Conservation (phyloP, 2,329 filamentous ascomycete genomes). For the Tolypocladium tropicale region DNA sequence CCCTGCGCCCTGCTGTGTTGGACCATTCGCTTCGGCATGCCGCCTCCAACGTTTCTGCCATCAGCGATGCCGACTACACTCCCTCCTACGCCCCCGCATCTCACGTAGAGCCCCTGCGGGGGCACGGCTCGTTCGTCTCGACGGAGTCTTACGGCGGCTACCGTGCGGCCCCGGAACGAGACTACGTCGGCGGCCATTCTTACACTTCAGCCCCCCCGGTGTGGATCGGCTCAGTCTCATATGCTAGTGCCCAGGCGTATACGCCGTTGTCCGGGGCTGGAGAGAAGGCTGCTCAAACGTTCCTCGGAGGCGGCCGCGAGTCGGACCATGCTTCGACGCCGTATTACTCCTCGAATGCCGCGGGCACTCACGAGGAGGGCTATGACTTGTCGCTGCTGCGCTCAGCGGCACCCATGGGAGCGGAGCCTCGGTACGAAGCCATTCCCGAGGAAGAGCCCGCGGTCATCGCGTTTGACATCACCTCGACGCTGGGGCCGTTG, state of each 20-base stretch:
- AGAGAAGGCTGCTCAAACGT: background rate
- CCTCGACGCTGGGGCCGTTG: constrained; percentile 34
- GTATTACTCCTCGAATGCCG: constrained; percentile 16
- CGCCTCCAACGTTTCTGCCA: constrained; percentile 23
- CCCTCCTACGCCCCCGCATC: constrained; percentile 14
- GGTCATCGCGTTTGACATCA: constrained; percentile 33
- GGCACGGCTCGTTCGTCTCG: constrained; percentile 11
- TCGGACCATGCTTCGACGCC: constrained; percentile 14
- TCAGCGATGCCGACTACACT: constrained; percentile 15
- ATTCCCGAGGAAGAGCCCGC: constrained; percentile 18
- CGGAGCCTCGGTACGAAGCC: constrained; percentile 19
- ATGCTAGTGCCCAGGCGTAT: constrained; percentile 14
- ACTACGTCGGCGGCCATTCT: constrained; percentile 7
- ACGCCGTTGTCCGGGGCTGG: constrained; percentile 12
- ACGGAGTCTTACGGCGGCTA: constrained; percentile 3
- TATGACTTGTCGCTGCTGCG: constrained; percentile 32
- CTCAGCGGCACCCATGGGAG: constrained; percentile 29
- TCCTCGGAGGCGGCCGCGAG: constrained; percentile 14
- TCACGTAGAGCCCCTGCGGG: constrained; percentile 14
- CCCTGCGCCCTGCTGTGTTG: constrained; percentile 8
- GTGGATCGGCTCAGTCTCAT: constrained; percentile 19
- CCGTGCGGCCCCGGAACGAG: constrained; percentile 7
- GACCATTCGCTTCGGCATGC: constrained; percentile 16
- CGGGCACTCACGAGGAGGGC: constrained; percentile 22
- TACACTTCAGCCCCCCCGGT: constrained; percentile 10